Base-by-base conservation (phyloP, 306 rosid genomes). In the Casuarina equisetifolia region DNA sequence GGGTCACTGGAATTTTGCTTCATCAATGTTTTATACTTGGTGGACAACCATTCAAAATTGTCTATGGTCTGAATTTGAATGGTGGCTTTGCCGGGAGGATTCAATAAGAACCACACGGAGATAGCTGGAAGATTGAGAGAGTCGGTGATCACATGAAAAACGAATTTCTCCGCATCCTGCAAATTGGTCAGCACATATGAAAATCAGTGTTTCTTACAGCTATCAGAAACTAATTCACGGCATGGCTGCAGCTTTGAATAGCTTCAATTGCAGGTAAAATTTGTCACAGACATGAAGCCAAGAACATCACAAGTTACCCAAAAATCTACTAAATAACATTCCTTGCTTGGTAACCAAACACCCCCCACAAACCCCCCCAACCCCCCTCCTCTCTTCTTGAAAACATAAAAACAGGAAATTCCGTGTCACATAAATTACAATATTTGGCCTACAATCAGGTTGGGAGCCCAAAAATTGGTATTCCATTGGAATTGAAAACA, bases 131-230 rank as follows among this genome's bases (percentile, higher is more conserved):
- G 83, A 82, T 93, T 90, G 76, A 91, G 91, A 36, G 97, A 85
- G 90, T 93, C 85, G 58, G 98, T 89, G 86, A 96, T 93, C 80
- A 96, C 80, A 80, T 96, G 99, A 77, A 96, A 90, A 86, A 96
- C 96, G 74, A 96, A 76, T 78, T 85, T 93, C 84, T 86, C 90
- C 15, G 88, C 91, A 61, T 90, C 88, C 99, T 96, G 93, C 87
- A 87, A 48, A 73, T 76, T 62, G n/a, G 50, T 40, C 36, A 12
- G 44, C n/a, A 81, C 61, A 74, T 72, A 73, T 39, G 72, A 45
- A 55, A 16, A 77, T 77, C 78, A 86, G 71, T 17, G 61, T 72
- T 80, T 70, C 70, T 72, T 63, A 59, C 19, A 44, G 44, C 58
- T 54, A 74, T 61, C 42, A 20, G 7, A 55, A 48, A 62, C 17